Evolutionary conservation across 2,329 filamentous ascomycete species (phyloP).

Genomic region (Beauveria scarabaeidicola): DNA sequence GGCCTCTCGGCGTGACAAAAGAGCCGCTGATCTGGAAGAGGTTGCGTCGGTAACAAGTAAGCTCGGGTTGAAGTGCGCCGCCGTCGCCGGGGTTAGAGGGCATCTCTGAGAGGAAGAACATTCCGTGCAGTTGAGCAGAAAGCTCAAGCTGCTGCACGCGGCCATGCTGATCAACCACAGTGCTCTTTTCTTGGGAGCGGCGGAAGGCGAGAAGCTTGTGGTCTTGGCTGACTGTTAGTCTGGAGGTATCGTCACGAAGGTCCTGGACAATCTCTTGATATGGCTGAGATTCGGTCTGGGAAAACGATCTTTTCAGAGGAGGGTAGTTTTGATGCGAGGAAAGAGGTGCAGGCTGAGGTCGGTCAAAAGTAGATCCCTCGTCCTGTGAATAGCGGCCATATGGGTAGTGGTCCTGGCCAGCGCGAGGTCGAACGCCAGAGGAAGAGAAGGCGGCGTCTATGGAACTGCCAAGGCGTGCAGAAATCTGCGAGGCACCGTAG

Average conservation of each 20-base stretch:
- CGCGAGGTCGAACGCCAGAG: constrained; percentile 38
- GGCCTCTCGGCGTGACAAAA: constrained; percentile 68
- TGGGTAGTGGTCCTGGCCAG: constrained; percentile 41
- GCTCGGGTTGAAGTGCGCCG: constrained; percentile 59
- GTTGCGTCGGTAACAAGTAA: constrained; percentile 94
- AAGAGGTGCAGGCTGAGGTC: constrained; percentile 40
- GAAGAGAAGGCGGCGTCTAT: constrained; percentile 42
- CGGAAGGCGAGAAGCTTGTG: constrained; percentile 54
- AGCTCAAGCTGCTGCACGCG: constrained; percentile 54
- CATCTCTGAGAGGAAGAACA: constrained; percentile 82
- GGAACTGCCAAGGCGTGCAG: constrained; percentile 40
- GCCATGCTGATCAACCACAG: constrained; percentile 50
- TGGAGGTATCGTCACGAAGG: constrained; percentile 48
- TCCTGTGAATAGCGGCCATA: constrained; percentile 49
- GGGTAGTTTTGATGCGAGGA: constrained; percentile 44
- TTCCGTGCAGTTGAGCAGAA: constrained; percentile 71
- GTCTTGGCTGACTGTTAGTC: constrained; percentile 50
- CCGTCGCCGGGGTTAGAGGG: constrained; percentile 54
- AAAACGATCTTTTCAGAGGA: constrained; percentile 49
- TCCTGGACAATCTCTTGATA: constrained; percentile 56
- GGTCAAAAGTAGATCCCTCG: constrained; percentile 45
- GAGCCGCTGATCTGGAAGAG: constrained; percentile 93
- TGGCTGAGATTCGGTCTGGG: constrained; percentile 44
- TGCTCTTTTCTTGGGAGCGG: constrained; percentile 49
- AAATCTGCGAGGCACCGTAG: constrained; percentile 47